Evolutionary conservation across 306 rosid species (phyloP), one percentile per base, ranked within the genome.

Genomic region (Ammopiptanthus mongolicus): DNA sequence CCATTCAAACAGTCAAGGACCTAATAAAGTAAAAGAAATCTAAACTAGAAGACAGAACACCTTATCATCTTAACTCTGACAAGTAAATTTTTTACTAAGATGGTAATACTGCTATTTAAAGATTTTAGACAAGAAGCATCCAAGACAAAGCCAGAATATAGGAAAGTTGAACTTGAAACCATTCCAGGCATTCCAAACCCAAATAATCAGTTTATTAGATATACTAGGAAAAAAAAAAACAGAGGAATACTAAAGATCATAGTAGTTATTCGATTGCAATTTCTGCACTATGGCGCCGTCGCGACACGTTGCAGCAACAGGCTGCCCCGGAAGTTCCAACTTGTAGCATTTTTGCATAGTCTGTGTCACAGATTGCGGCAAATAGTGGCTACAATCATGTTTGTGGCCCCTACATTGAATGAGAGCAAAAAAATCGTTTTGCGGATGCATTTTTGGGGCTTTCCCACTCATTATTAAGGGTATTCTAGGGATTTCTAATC

Each of bases 11-110:
- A 39, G 78, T 58, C 37, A 57, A 59, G 31, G 42, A 47, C 63
- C 48, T 19, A 65, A 22, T 25, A 79, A 51, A 41, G 60, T 75
- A 59, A 19, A 64, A 23, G 17, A 53, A 80, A 46, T 67, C 13
- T 25, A 21, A 39, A 76, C 62, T 42, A 37, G 29, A 57, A 21
- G 11, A 52, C 8, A 28, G 61, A 25, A 61, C 18, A 8, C 17
- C 79, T 41, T 25, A 67, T 17, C 46, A 58, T 14, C 61, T 65
- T 17, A 65, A 21, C 51, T 67, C 15, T 13, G 39, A 48, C 61
- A 56, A 15, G 8, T 13, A 36, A 5, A 9, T 5, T 11, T 56
- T 33, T 23, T 17, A 74, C 56, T 22, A 68, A 5, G 36, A 47
- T 68, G 42, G 64, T 11, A 18, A 11, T 39, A 13, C 42, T 10